Conservation (phyloP, 2,329 filamentous ascomycete genomes). For the Penicillium sp. region DNA sequence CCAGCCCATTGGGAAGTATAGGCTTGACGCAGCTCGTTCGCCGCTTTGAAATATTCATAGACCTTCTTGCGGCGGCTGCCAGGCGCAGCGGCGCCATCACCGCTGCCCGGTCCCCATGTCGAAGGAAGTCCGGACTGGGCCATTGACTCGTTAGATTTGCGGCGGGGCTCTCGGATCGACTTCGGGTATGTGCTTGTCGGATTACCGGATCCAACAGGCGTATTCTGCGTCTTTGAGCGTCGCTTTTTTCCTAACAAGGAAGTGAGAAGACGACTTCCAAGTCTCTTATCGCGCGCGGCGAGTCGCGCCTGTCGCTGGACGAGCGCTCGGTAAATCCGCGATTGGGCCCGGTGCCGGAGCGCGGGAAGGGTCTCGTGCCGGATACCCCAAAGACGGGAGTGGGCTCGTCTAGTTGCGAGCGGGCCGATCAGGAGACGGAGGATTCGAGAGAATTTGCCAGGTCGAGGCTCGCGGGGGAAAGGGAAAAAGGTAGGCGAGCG, state of each 20-base stretch:
- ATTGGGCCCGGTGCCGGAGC: slow-evolving; percentile 71
- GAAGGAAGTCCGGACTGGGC: slow-evolving; percentile 26
- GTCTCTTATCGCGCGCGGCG: slow-evolving; percentile 45
- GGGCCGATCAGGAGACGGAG: slow-evolving; percentile 66
- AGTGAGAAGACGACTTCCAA: slow-evolving; percentile 26
- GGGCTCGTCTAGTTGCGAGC: slow-evolving; percentile 63
- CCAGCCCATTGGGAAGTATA: slow-evolving; percentile 60
- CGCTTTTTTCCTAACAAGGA: slow-evolving; percentile 29
- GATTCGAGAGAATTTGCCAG: slow-evolving; percentile 49
- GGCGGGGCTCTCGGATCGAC: slow-evolving; percentile 17
- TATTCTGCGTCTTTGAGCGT: slow-evolving; percentile 19
- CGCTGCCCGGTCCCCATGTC: slow-evolving; percentile 25
- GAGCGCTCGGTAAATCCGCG: slow-evolving; percentile 74
- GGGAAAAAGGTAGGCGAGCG: slow-evolving; percentile 20
- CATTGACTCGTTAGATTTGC: slow-evolving; percentile 24
- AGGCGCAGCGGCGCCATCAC: slow-evolving; percentile 49
- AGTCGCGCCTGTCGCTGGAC: slow-evolving; percentile 64
- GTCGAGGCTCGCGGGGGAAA: slow-evolving; percentile 18
- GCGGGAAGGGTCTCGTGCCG: slow-evolving; percentile 73
- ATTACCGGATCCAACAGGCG: slow-evolving; percentile 4
- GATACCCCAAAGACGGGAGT: slow-evolving; percentile 68
- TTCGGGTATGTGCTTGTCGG: slow-evolving; percentile 12
- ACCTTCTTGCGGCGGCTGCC: slow-evolving; percentile 78
- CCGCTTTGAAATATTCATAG: slow-evolving; percentile 70
- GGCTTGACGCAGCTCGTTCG: slow-evolving; percentile 69